phyloP scores from a whole-genome alignment of 139 green algal species.

The Zygnema cylindricum region DNA sequence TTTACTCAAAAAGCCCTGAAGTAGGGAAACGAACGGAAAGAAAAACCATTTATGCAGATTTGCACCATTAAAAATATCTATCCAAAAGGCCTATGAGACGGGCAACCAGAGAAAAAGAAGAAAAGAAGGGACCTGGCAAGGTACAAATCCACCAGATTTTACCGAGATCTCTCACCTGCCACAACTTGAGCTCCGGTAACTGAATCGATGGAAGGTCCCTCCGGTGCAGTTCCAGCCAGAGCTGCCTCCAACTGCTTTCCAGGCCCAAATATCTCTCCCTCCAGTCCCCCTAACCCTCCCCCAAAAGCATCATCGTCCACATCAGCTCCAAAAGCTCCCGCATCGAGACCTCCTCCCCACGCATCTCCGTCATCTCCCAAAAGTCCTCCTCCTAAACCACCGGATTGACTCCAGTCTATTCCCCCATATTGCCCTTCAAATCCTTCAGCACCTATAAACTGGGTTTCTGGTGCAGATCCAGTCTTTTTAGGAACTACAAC shows the following conservation, averaged over 20 bases:
- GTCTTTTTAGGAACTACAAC: background rate
- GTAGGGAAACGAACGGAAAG: too few relatives aligned
- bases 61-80: too few relatives aligned
- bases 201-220: background rate
- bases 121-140: background rate
- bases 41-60: too few relatives aligned
- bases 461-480: background rate
- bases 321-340: conserved; percentile 42
- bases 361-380: conserved; percentile 27
- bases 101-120: too few relatives aligned
- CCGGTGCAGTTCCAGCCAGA: background rate
- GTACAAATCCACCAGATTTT: too few relatives aligned
- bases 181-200: background rate
- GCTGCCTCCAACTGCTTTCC: conserved; percentile 18
- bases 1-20: too few relatives aligned
- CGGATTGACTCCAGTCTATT: conserved; percentile 36
- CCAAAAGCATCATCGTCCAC: conserved; percentile 49
- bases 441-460: conserved; percentile 23
- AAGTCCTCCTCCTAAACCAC: conserved; percentile 36
- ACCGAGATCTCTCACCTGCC: background rate
- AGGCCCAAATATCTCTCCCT: background rate
- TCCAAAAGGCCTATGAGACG: too few relatives aligned
- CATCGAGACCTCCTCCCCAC: conserved; percentile 44
- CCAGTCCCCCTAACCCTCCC: conserved; percentile 15
- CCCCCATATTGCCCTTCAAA: conserved; percentile 49